Evolutionary conservation across 306 rosid genomes (phyloP).

Genomic region (Dalbergia cultrata): DNA sequence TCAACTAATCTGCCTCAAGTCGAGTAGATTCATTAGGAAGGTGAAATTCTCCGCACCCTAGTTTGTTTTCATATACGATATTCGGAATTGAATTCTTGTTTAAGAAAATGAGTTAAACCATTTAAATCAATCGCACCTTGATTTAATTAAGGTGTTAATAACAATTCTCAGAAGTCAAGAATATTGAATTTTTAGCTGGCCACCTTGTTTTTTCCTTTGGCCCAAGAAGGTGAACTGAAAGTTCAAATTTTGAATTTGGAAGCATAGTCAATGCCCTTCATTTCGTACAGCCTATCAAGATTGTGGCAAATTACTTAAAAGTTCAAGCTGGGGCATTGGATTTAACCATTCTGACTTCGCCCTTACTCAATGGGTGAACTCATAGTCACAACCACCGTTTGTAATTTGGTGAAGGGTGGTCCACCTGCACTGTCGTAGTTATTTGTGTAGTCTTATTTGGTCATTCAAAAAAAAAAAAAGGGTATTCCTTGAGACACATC

Average conservation of each 20-base stretch:
- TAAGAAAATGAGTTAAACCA: no score
- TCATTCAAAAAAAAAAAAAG: no score
- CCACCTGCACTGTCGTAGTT: conserved; percentile 34
- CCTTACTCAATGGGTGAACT: background rate
- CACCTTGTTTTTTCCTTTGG: conserved; percentile 32
- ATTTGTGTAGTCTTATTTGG: no score
- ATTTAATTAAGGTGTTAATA: no score
- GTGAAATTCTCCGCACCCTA: no score
- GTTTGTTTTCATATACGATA: no score
- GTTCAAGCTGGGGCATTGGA: background rate
- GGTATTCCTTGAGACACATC: no score
- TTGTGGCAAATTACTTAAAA: background rate
- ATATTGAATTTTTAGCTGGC: conserved; percentile 9
- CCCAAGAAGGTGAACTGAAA: conserved; percentile 30
- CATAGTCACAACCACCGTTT: background rate
- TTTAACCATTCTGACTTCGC: background rate
- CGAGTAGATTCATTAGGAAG: no score
- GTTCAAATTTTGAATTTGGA: conserved; percentile 29
- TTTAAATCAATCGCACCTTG: no score
- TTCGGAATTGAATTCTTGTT: no score
- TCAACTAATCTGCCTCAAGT: no score
- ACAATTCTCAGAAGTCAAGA: no score
- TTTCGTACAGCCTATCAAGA: conserved; percentile 12
- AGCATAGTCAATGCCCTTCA: conserved; percentile 5
- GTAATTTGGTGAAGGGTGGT: conserved; percentile 36